These are phyloP conservation scores for Bremia lactucae DNA, from an alignment of 352 stramenopile genomes.

Conservation along the genomic window DNA sequence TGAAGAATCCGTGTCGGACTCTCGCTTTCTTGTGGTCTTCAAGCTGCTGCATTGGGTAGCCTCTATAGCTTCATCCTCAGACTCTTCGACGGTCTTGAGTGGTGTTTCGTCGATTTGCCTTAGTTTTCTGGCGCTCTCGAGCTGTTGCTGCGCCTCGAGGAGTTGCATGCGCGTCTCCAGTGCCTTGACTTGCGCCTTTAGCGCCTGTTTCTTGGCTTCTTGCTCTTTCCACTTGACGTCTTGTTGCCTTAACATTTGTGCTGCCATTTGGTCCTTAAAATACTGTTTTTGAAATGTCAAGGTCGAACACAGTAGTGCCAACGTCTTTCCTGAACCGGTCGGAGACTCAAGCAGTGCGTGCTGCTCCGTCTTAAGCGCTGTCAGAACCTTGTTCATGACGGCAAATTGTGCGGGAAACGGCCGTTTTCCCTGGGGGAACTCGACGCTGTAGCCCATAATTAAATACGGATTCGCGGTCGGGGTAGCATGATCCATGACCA, in stretches of 20 bases:
- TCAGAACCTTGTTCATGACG: constrained; percentile 81
- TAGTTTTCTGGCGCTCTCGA: constrained; percentile 11
- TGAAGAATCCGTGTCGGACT: constrained; percentile 3
- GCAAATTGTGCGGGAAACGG: constrained; percentile 79
- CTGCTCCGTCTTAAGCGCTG: constrained; percentile 66
- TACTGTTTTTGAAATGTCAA: constrained; percentile 70
- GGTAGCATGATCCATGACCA: not conserved
- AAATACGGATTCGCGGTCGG: constrained; percentile 18
- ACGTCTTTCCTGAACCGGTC: constrained; percentile 76
- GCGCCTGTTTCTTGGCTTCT: constrained; percentile 12
- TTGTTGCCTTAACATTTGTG: constrained; percentile 3
- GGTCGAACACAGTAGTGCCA: constrained; percentile 74
- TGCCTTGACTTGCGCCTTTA: constrained; percentile 7
- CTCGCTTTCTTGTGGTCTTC: constrained; percentile 12
- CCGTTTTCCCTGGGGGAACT: constrained; percentile 66
- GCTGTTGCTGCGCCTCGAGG: constrained; percentile 14
- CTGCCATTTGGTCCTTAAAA: constrained; percentile 25
- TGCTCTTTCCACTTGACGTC: constrained; percentile 1
- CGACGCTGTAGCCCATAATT: constrained; percentile 81
- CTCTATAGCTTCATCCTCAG: constrained; percentile 12
- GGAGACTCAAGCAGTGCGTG: constrained; percentile 81
- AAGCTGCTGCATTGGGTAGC: constrained; percentile 18
- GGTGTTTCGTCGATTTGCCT: not conserved
- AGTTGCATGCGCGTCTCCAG: constrained; percentile 15
- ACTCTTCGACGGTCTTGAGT: constrained; percentile 4